Evolutionary conservation across 2,329 filamentous ascomycete species (phyloP).

Genomic region (Chrysoporthe puriensis): DNA sequence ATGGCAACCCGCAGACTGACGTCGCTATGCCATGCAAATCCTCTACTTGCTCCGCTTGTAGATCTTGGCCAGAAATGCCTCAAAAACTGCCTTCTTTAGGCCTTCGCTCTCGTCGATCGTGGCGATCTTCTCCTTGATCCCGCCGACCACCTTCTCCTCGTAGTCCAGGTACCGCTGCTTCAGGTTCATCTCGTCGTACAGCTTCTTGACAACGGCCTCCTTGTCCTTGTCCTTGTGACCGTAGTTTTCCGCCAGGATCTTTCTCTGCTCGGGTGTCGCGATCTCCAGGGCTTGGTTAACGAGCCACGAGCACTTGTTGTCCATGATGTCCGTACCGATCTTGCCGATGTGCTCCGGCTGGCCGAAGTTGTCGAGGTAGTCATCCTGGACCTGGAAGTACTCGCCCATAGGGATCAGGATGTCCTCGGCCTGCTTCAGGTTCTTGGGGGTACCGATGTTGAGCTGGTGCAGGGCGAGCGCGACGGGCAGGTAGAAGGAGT

Average conservation of each 20-base stretch:
- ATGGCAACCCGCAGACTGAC: neutral
- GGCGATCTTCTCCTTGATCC: conserved; percentile 75
- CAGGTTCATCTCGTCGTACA: conserved; percentile 85
- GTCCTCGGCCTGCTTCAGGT: conserved; percentile 85
- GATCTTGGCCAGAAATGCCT: conserved; percentile 91
- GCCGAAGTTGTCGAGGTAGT: conserved; percentile 98
- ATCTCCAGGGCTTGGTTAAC: conserved; percentile 90
- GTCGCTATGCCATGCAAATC: neutral
- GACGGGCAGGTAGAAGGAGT: conserved; percentile 98
- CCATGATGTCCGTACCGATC: conserved; percentile 97
- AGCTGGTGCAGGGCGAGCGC: conserved; percentile 87
- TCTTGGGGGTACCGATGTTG: conserved; percentile 81
- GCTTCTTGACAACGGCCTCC: conserved; percentile 84
- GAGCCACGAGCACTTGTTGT: conserved; percentile 99
- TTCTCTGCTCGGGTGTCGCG: conserved; percentile 81
- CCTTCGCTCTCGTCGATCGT: conserved; percentile 84
- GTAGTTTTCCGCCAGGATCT: conserved; percentile 89
- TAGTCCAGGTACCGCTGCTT: conserved; percentile 84
- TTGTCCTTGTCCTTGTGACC: conserved; percentile 84
- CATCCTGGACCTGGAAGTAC: conserved; percentile 99
- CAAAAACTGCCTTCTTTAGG: conserved; percentile 87
- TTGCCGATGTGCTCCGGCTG: conserved; percentile 93
- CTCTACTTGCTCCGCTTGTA: conserved; percentile 94
- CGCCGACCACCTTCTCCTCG: conserved; percentile 83
- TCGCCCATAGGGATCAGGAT: conserved; percentile 97